These are phyloP conservation scores for Houttuynia cordata DNA, from an alignment of 164 flowering plant genomes.

Conservation along the genomic window DNA sequence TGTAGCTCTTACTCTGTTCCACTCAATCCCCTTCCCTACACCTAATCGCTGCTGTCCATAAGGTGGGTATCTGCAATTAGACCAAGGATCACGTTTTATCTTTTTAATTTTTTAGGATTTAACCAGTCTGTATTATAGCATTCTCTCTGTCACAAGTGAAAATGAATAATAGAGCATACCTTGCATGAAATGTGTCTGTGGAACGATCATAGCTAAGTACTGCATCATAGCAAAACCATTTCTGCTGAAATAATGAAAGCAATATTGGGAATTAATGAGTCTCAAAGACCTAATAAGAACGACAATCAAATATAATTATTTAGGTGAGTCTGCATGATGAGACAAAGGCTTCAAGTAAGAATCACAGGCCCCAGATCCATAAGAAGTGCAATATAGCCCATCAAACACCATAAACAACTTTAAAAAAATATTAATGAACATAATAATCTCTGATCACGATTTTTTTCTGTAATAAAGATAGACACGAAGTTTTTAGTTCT, in stretches of 20 bases:
- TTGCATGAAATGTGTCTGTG: slow-evolving; percentile 71
- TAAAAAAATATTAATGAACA: neutral
- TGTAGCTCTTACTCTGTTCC: slow-evolving; percentile 77
- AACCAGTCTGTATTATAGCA: neutral
- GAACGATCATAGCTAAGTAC: slow-evolving; percentile 49
- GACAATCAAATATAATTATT: too few relatives aligned
- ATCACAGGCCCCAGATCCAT: too few relatives aligned
- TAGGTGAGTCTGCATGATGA: too few relatives aligned
- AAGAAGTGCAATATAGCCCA: too few relatives aligned
- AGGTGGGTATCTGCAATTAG: slow-evolving; percentile 40
- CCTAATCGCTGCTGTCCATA: slow-evolving; percentile 24
- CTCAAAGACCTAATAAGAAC: neutral
- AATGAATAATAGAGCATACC: slow-evolving; percentile 25
- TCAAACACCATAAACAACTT: neutral
- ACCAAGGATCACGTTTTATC: neutral
- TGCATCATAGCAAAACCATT: slow-evolving; percentile 85
- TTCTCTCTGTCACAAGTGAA: neutral
- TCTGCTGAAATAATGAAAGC: neutral
- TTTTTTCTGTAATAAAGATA: neutral
- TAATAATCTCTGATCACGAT: neutral
- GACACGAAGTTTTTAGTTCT: too few relatives aligned
- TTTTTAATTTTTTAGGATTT: neutral
- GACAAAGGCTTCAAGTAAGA: too few relatives aligned
- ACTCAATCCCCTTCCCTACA: slow-evolving; percentile 49
- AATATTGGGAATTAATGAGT: neutral